Percentiles rank a stretch among this genome's conserved stretches.
phyloP scores from a whole-genome alignment of 164 flowering plant genomes.

The Santalum album region DNA sequence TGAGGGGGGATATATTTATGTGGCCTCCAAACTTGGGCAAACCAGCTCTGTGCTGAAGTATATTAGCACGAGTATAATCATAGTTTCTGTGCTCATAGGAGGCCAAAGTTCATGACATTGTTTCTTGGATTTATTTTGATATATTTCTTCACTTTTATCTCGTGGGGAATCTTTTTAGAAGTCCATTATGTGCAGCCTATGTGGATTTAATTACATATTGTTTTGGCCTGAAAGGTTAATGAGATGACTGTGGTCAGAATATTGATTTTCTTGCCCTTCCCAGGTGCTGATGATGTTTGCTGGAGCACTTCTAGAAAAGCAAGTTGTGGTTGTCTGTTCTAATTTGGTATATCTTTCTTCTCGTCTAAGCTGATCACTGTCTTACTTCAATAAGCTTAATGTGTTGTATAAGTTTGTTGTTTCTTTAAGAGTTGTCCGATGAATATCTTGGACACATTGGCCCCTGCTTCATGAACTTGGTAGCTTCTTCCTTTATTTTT shows the following conservation, averaged over 20 bases:
- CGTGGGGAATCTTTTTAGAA: background rate
- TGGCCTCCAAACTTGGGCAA: too few relatives aligned
- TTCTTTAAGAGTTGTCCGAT: background rate
- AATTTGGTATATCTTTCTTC: slow-evolving; percentile 57
- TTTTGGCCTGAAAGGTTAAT: background rate
- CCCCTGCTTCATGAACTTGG: too few relatives aligned
- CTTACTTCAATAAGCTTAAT: background rate
- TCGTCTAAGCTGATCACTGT: background rate
- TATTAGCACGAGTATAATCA: too few relatives aligned
- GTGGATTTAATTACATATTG: background rate
- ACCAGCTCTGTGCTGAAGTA: too few relatives aligned
- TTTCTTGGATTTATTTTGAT: too few relatives aligned
- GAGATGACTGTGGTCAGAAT: background rate
- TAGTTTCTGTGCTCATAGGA: too few relatives aligned
- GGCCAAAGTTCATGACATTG: too few relatives aligned
- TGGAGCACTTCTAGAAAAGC: slow-evolving; percentile 90
- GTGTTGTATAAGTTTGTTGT: background rate
- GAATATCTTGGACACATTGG: background rate
- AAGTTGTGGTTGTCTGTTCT: slow-evolving; percentile 77
- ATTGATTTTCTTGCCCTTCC: slow-evolving; percentile 14
- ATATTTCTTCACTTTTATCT: too few relatives aligned
- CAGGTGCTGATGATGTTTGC: slow-evolving; percentile 85
- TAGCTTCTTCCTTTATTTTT: too few relatives aligned
- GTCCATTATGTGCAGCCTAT: background rate
- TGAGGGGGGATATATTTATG: too few relatives aligned